Conservation (phyloP, 768 basidiomycete species). For the Serendipita vermifera region DNA sequence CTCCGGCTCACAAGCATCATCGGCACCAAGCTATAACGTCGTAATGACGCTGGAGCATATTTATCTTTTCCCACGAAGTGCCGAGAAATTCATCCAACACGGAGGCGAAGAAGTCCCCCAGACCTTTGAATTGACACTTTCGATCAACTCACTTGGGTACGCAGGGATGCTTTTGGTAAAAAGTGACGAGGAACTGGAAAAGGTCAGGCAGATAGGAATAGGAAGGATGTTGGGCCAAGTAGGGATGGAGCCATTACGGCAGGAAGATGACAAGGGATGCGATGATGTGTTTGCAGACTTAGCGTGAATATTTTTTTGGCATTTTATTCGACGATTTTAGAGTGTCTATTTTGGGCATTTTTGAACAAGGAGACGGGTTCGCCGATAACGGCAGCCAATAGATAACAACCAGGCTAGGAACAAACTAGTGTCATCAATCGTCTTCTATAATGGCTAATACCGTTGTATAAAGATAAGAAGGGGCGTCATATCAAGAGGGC, state of each 20-base stretch:
- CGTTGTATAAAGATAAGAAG: too few relatives aligned
- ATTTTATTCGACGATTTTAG: too few relatives aligned
- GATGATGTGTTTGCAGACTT: slow-evolving; percentile 7
- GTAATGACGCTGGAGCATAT: slow-evolving; percentile 72
- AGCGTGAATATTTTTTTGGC: too few relatives aligned
- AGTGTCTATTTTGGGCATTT: too few relatives aligned
- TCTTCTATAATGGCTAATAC: too few relatives aligned
- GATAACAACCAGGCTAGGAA: too few relatives aligned
- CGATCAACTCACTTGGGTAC: slow-evolving; percentile 79
- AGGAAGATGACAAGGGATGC: slow-evolving; percentile 11
- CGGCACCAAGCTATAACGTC: slow-evolving; percentile 70
- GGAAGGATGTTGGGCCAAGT: slow-evolving; percentile 51
- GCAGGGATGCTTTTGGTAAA: slow-evolving; percentile 83
- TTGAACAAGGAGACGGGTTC: too few relatives aligned
- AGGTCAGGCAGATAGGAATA: slow-evolving; percentile 50
- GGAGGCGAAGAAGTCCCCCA: neutral
- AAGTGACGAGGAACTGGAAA: slow-evolving; percentile 61
- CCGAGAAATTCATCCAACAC: slow-evolving; percentile 42
- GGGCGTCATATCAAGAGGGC: too few relatives aligned
- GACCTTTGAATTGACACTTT: slow-evolving; percentile 27
- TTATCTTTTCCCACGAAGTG: slow-evolving; percentile 67
- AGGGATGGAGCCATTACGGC: slow-evolving; percentile 34
- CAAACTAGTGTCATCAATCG: too few relatives aligned
- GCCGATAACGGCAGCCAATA: too few relatives aligned
- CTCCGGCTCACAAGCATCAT: slow-evolving; percentile 41